Base-by-base conservation (phyloP, 371 early-diverging fungal species). In the Thermomucor indicae-seudaticae region DNA sequence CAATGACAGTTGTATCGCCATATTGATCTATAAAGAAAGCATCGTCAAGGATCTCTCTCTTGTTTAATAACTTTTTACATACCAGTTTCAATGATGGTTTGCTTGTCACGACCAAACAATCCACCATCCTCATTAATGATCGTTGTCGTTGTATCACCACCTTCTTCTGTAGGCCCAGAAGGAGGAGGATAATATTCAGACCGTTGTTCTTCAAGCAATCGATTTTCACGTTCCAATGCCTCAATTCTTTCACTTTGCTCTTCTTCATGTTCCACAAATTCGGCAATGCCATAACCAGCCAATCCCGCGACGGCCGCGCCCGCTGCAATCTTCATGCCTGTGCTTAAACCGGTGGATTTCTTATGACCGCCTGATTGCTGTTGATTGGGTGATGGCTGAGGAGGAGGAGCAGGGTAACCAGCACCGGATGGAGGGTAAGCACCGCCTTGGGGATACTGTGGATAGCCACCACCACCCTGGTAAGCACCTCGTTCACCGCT, bases 111-210 rank as follows among this genome's bases (percentile, higher is more conserved):
- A 22, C 65, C 58, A 57, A 67, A 71, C 48, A 55, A 62, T 16
- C 67, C 67, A 40, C 64, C 62, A 39, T 72, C 69, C 45, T 72
- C 69, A 32, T 66, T 66, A 46, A 65, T 68, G 46, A 68, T 53
- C 11, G 65, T 67, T 2, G 67, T 64, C 5, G 51, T 59, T n/a
- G 40, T 31, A 20, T 46, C 62, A 23, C 58, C 60, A 11, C 45
- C 32, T 27, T 42, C 61, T 17, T 44, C 55, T 14, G 46, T 11
- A 43, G 34, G 47, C 16, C 38, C 17, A 12, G 45, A 28, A 24
- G 53, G 53, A 7, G 48, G 43, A 6, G 35, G 25, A 31, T 22
- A 45, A 27, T 46, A 43, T 12, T 35, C 55, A n/a, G n/a, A 39
- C 49, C 56, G 22, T 48, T 23, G 14, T 49, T 48, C 37, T 42